These are phyloP conservation scores for Trichophyton equinum DNA, from an alignment of 2,329 filamentous ascomycete genomes.

Conservation along the genomic window DNA sequence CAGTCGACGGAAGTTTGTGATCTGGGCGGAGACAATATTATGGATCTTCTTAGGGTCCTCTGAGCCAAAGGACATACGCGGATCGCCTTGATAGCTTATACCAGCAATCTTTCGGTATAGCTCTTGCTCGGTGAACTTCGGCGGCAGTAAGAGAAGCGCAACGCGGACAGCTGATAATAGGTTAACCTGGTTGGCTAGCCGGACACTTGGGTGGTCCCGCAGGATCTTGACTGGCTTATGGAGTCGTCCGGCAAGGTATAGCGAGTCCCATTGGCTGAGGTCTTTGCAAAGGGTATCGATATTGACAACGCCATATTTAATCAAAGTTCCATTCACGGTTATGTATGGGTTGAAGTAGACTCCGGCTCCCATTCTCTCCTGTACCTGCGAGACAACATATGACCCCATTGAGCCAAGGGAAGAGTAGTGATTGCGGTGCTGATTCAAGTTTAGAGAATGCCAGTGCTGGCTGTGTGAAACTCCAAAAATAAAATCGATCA, in stretches of 20 bases:
- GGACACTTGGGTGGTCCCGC: slow-evolving; percentile 80
- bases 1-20: slow-evolving; percentile 78
- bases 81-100: slow-evolving; percentile 88
- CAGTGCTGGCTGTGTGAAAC: slow-evolving; percentile 92
- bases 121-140: slow-evolving; percentile 71
- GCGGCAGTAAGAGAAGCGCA: slow-evolving; percentile 72
- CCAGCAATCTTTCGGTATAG: slow-evolving; percentile 85
- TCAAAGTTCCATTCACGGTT: slow-evolving; percentile 83
- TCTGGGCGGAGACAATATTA: slow-evolving; percentile 88
- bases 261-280: slow-evolving; percentile 78
- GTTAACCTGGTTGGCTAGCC: slow-evolving; percentile 91
- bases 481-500: slow-evolving; percentile 98
- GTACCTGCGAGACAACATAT: slow-evolving; percentile 68
- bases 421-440: slow-evolving; percentile 82
- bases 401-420: slow-evolving; percentile 72
- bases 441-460: slow-evolving; percentile 73
- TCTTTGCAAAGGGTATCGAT: slow-evolving; percentile 79
- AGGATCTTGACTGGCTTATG: slow-evolving; percentile 98
- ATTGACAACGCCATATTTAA: slow-evolving; percentile 97
- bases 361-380: slow-evolving; percentile 80
- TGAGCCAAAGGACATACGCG: slow-evolving; percentile 81
- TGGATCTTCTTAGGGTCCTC: slow-evolving; percentile 86
- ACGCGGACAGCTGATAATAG: slow-evolving; percentile 83
- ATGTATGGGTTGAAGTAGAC: slow-evolving; percentile 98
- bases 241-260: slow-evolving; percentile 90